Base-by-base conservation (phyloP, 2,329 filamentous ascomycete genomes). In the Berkeleyomyces rouxiae region DNA sequence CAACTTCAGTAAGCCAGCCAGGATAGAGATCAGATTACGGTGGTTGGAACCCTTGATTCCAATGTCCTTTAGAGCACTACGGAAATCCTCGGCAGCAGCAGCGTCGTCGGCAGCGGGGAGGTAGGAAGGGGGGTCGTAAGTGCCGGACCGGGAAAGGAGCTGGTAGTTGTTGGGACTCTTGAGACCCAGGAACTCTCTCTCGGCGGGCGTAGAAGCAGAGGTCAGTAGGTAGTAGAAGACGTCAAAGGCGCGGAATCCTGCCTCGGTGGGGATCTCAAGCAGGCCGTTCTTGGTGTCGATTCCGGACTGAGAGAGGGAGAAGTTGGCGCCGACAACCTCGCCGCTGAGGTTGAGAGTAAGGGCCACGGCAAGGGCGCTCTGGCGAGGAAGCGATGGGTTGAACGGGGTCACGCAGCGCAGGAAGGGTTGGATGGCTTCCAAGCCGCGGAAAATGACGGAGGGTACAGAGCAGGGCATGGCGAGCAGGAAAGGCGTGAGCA, bases 181-280 rank as follows among this genome's bases (percentile, higher is more conserved):
- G 39, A 99, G 80, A 36, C 87, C 84, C 11, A 99, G 76, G 65
- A 91, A 95, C 71, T 97, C 92, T 63, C 90, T 81, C 74, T 99
- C 93, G 1, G 90, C 86, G 3, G 87, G 84, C 0, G 89, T 93
- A 0, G 93, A 95, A 0, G 88, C 87, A n/a, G 88, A 90, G 0
- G 91, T 95, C 49, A 97, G 79, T 0, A 99, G 82, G 69, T 96
- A 97, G 75, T 99, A 97, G 71, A 99, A 97, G 59, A 95, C 93
- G 70, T 99, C 92, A 68, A 99, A 99, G 3, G 92, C 93, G 66
- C 93, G 85, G 73, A 90, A 90, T 10, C 93, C 93, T 5, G 83
- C 70, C 70, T 96, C 84, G 0, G 84, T 74, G 0, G 93, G 88
- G 13, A 99, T 83, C 63, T 87, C 84, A 13, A 96, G 77, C 9